Percentiles rank a stretch among this genome's conserved stretches.
These are phyloP conservation scores for Malus hybrid DNA, from an alignment of 331 rosid genomes.

Conservation along the genomic window DNA sequence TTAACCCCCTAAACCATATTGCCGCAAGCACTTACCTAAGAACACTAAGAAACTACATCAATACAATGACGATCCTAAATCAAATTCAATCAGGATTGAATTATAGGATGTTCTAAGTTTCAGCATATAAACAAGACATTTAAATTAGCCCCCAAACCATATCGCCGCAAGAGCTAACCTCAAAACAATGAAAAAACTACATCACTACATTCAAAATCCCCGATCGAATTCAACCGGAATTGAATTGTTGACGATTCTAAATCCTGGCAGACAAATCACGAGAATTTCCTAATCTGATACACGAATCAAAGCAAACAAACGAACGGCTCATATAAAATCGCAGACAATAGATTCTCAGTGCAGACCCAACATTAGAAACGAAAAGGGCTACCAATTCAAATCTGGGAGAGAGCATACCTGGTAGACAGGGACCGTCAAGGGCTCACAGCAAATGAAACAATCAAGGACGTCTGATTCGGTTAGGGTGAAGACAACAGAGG, in stretches of 20 bases:
- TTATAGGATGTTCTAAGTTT: background rate
- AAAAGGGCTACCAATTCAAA: background rate
- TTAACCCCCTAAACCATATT: background rate
- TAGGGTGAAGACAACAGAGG: conserved; percentile 26
- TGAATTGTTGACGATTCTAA: background rate
- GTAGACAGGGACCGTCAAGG: conserved; percentile 47
- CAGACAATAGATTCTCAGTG: background rate
- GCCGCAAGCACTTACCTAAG: background rate
- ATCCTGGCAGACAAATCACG: background rate
- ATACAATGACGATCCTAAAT: background rate
- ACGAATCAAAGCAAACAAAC: background rate
- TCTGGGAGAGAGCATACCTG: conserved; percentile 38
- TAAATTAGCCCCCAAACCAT: background rate
- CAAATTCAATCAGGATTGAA: background rate
- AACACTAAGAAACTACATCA: background rate
- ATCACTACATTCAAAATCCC: background rate
- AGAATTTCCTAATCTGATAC: background rate
- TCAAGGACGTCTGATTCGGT: conserved; percentile 67
- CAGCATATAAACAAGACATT: background rate
- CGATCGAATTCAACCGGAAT: background rate
- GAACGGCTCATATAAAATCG: background rate
- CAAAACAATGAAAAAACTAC: background rate
- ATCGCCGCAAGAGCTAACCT: background rate
- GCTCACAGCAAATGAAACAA: conserved; percentile 62
- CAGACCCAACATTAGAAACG: background rate